Evolutionary conservation across 2,329 filamentous ascomycete species (phyloP).

Genomic region (Myrmaecium sp.): DNA sequence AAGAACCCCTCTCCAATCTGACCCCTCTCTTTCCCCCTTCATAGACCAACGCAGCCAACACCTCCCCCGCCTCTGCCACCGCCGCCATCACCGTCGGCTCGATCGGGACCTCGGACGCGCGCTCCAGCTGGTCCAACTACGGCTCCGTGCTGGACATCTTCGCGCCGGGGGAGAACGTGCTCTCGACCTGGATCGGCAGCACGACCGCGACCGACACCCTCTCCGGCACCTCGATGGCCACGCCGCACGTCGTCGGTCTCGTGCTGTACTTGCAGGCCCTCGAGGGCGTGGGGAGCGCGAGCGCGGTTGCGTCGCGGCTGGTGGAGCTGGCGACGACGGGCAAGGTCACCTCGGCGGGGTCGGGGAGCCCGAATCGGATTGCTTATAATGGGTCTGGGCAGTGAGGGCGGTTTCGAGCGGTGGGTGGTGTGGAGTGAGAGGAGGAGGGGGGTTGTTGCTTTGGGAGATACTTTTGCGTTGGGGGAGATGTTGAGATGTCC

Average conservation of each 20-base stretch:
- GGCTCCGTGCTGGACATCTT: slow-evolving; percentile 21
- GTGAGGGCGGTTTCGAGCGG: too few relatives aligned
- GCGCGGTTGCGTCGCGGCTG: slow-evolving; percentile 9
- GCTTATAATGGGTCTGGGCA: slow-evolving; percentile 13
- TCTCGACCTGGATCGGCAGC: slow-evolving; percentile 31
- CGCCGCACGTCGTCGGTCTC: slow-evolving; percentile 50
- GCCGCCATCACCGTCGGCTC: slow-evolving; percentile 24
- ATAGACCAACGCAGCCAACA: slow-evolving; percentile 14
- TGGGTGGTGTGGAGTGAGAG: too few relatives aligned
- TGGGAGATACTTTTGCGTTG: too few relatives aligned
- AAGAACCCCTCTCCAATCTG: too few relatives aligned
- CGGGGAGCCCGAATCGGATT: slow-evolving; percentile 10
- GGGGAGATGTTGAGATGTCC: too few relatives aligned
- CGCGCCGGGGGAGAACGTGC: slow-evolving; percentile 23
- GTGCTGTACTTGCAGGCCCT: slow-evolving; percentile 50
- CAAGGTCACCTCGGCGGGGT: slow-evolving; percentile 7
- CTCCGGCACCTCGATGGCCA: slow-evolving; percentile 48
- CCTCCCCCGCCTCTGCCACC: slow-evolving; percentile 21
- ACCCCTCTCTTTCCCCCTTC: too few relatives aligned
- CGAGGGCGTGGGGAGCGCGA: slow-evolving; percentile 15
- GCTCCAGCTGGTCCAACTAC: slow-evolving; percentile 24
- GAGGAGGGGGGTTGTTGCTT: too few relatives aligned
- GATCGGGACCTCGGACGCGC: slow-evolving; percentile 17
- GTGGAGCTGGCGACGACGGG: slow-evolving; percentile 9
- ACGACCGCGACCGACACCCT: slow-evolving; percentile 25